Evolutionary conservation across 2,329 filamentous ascomycete species (phyloP), one percentile per base, ranked within the genome.

Genomic region (Pseudogymnoascus sp.): DNA sequence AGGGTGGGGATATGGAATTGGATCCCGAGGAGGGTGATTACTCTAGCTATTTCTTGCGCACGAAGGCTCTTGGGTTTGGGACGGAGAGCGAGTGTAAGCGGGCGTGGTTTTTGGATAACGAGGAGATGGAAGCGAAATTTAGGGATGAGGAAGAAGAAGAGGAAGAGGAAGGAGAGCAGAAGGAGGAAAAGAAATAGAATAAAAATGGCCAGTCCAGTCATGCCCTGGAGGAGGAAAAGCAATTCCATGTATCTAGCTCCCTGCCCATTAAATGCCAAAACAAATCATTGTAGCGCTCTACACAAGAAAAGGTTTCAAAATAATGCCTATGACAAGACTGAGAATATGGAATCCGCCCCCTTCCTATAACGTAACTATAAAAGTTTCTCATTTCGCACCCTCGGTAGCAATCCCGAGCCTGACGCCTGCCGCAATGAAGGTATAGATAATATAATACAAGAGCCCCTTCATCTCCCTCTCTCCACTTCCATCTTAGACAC

Each of bases 391-490:
- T 31, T 26, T 52, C 45, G 45, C 26, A 52, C 45, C 45, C 26
- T 52, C n/a, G 26, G 14, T 31, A 12, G 45, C 14, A 52, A 52
- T 52, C 45, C 45, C 3, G 45, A 52, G 26, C 45, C 45, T 52
- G 23, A 52, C 26, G 45, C 45, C 45, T 52, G 45, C 45, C 45
- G 45, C 45, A 52, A 52, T 52, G 45, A 52, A 52, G 45, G 45
- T 52, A 52, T 52, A 52, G 8, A 52, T 52, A 52, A 52, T 52
- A 52, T 52, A 31, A 52, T 52, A 52, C 45, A 52, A 31, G 45
- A 52, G 31, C 26, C 26, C 45, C 26, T 31, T 31, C 45, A 52
- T 52, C 26, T 52, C 23, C 2, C 45, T 11, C 21, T 6, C 38
- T 14, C 43, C 43, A n/a, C 41, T 26, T 45, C 14, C 23, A 16